Evolutionary conservation across 1,139 yeast genomes (phyloP).

Genomic region (Scheffersomyces quercinus): DNA sequence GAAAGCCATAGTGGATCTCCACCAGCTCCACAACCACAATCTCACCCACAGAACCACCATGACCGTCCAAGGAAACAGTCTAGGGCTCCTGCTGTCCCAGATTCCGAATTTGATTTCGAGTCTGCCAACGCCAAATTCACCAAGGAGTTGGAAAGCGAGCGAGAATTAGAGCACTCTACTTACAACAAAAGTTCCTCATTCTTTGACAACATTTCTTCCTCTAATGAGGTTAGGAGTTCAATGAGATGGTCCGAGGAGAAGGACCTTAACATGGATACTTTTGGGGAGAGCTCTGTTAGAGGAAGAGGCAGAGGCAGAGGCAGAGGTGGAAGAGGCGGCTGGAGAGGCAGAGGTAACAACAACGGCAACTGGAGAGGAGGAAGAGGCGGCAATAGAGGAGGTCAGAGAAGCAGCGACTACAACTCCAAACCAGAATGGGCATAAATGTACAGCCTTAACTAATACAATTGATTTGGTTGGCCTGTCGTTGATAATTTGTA

Average conservation of each 20-base stretch:
- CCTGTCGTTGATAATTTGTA: too few relatives aligned
- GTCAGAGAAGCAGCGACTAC: slow-evolving; percentile 21
- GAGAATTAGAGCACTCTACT: slow-evolving; percentile 14
- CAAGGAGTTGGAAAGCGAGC: slow-evolving; percentile 31
- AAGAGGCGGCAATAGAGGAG: slow-evolving; percentile 26
- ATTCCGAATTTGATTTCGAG: slow-evolving; percentile 58
- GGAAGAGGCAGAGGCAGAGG: slow-evolving; percentile 36
- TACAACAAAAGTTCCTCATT: slow-evolving; percentile 25
- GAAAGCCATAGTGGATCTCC: slow-evolving; percentile 55
- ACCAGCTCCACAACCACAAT: slow-evolving; percentile 51
- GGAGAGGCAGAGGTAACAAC: slow-evolving; percentile 29
- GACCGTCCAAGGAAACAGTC: slow-evolving; percentile 13
- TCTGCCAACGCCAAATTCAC: slow-evolving; percentile 40
- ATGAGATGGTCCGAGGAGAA: slow-evolving; percentile 68
- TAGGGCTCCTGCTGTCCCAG: slow-evolving; percentile 36
- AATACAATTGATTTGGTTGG: background rate
- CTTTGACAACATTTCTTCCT: slow-evolving; percentile 34
- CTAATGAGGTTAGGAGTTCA: slow-evolving; percentile 38
- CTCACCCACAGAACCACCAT: slow-evolving; percentile 30
- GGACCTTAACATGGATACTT: slow-evolving; percentile 29
- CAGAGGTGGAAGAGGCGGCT: slow-evolving; percentile 28
- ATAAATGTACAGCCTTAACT: slow-evolving; percentile 8
- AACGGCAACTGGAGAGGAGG: slow-evolving; percentile 22
- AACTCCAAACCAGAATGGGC: slow-evolving; percentile 45
- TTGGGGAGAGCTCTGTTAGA: slow-evolving; percentile 30